Evolutionary conservation across 192 early-diverging fungal genomes (phyloP), one percentile per base, ranked within the genome.

Genomic region (Spizellomyces punctatus): DNA sequence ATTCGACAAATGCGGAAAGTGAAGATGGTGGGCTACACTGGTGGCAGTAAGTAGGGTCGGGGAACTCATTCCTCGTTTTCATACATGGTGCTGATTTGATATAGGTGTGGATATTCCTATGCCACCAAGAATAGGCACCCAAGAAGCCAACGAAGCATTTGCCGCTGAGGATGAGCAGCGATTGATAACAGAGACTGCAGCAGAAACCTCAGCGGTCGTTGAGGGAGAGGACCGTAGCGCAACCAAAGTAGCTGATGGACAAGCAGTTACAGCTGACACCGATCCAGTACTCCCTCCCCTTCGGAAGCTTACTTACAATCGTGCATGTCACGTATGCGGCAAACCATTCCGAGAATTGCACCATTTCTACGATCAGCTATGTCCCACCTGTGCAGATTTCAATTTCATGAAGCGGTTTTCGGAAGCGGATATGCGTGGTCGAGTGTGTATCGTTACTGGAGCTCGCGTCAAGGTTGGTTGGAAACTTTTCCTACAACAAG

Each of bases 351-450:
- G 52, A 8, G 66, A 79, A 21, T 70, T 85, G 19, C 83, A 87
- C 64, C 66, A 73, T 47, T 85, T 87, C 65, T 85, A 87, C 71
- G 83, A 86, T 64, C 83, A 83, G 59, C 70, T 87, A 44, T 87
- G 86, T 66, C 71, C 78, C 22, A 5, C 27, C 8, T 87, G 86
- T 68, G 86, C 83, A 45, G 73, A 67, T 22, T 76, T 82, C 67
- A 87, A 87, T 64, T 85, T 73, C 59, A 8, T 58, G 12, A 87
- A 87, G 60, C 79, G 86, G 8, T 79, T 69, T 64, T 77, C 77
- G 2, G 56, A 46, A 41, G 76, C 76, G 0, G 78, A 87, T 66
- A 81, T 87, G 82, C 66, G 12, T 3, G 86, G 82, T 16, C 75
- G 80, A 44, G 79, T 86, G 10, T 84, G 78, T 57, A 73, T 87